Evolutionary conservation across 495 filamentous ascomycete genomes (phyloP).

Genomic region (Xanthoparmelia taractica): DNA sequence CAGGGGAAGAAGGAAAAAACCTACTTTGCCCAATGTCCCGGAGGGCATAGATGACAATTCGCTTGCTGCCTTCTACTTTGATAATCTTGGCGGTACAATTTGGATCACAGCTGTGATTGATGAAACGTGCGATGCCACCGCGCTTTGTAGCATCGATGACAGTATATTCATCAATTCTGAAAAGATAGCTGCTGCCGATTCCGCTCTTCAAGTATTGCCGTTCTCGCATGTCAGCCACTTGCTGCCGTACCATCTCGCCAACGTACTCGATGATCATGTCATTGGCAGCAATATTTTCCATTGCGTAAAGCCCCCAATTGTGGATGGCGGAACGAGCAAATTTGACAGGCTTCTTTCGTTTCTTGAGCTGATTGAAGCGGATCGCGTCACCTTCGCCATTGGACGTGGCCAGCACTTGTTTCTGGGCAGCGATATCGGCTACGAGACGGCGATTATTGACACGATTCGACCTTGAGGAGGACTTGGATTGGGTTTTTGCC

Average conservation of each 20-base stretch:
- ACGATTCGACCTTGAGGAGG: conserved; percentile 76
- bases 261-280: conserved; percentile 99
- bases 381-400: conserved; percentile 76
- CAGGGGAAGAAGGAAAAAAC: conserved; percentile 31
- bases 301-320: conserved; percentile 96
- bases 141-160: conserved; percentile 98
- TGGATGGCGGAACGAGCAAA: conserved; percentile 98
- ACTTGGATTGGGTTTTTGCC: conserved; percentile 69
- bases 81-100: conserved; percentile 99
- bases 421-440: conserved; percentile 89
- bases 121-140: conserved; percentile 95
- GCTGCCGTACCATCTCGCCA: conserved; percentile 91
- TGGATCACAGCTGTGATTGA: conserved; percentile 96
- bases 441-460: conserved; percentile 91
- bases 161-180: conserved; percentile 94
- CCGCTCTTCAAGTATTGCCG: conserved; percentile 87
- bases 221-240: conserved; percentile 92
- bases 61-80: conserved; percentile 96
- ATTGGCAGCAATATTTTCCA: conserved; percentile 93
- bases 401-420: conserved; percentile 63
- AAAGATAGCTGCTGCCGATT: conserved; percentile 94
- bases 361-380: conserved; percentile 98
- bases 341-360: conserved; percentile 97
- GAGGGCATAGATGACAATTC: conserved; percentile 97
- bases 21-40: conserved; percentile 89